phyloP scores from a whole-genome alignment of 768 basidiomycete species.

The Pleurotus tuber-regium region DNA sequence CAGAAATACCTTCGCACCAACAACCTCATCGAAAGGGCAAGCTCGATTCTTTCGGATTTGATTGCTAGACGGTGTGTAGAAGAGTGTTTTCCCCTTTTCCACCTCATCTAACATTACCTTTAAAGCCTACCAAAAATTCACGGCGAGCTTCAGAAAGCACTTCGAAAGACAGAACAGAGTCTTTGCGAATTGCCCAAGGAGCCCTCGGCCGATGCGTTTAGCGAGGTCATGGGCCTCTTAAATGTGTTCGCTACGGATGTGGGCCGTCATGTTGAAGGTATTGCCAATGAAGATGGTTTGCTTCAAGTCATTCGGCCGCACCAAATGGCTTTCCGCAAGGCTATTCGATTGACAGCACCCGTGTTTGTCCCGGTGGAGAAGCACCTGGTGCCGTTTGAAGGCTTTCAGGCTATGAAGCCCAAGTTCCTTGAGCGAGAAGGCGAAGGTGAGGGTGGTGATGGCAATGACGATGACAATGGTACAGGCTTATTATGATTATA shows the following conservation, averaged over 20 bases:
- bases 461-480: neutral
- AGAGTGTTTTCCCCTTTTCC: neutral
- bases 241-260: constrained; percentile 46
- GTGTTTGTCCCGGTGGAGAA: constrained; percentile 51
- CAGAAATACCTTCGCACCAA: constrained; percentile 53
- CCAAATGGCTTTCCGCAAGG: constrained; percentile 43
- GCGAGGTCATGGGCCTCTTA: constrained; percentile 52
- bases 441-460: constrained; percentile 12
- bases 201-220: constrained; percentile 53
- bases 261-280: constrained; percentile 45
- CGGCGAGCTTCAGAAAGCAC: constrained; percentile 48
- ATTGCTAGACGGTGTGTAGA: constrained; percentile 56
- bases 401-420: constrained; percentile 12
- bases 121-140: constrained; percentile 61
- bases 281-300: constrained; percentile 49
- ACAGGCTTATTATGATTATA: neutral
- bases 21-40: constrained; percentile 56
- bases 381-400: constrained; percentile 11
- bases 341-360: constrained; percentile 54
- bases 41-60: constrained; percentile 57
- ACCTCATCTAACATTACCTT: neutral
- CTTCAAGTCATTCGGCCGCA: constrained; percentile 53
- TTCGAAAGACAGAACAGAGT: constrained; percentile 33
- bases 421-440: constrained; percentile 44
- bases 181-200: constrained; percentile 40